Base-by-base conservation (phyloP, 2,329 filamentous ascomycete genomes). In the Microthyrium microscopicum region DNA sequence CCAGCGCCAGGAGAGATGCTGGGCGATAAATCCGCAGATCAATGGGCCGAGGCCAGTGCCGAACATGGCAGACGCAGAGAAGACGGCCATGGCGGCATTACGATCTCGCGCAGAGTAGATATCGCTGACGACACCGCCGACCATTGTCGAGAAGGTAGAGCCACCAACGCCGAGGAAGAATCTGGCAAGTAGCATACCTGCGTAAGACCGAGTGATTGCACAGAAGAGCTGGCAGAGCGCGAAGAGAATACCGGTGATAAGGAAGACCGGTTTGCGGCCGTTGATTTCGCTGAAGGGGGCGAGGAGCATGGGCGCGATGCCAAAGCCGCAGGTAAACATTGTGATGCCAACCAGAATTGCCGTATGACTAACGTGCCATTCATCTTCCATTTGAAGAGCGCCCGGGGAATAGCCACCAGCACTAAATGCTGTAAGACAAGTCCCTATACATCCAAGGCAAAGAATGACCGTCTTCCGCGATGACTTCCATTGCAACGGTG, bases 231-330 rank as follows among this genome's bases (percentile, higher is more conserved):
- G 75, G 47, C 73, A 79, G 33, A 70, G 53, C 4, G 82, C 69
- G 45, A 78, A 89, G 2, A 91, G 48, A 12, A 77, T 48, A 0
- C 83, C 83, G 6, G 79, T 76, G 2, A 63, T 61, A 17, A 85
- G 63, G 46, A 93, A 89, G 21, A 92, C 79, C 0, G 84, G 81
- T 35, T 81, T n/a, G 19, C 85, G 71, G 3, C 85, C 85, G 53
- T 89, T 83, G 49, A 91, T 77, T 55, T 94, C 85, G 1, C 77
- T 83, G 42, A 93, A 77, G 0, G 85, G 85, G 0, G 85, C 85
- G 0, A 93, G 66, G 1, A 82, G 64, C 84, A 94, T 93, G 0
- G 85, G 85, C 0, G 81, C 78, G 17, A 84, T 53, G 0, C 68
- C 82, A 43, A 93, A 93, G 3, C 85, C 84, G 21, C 66, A 47